These are phyloP conservation scores for Massarina eburnea DNA, from an alignment of 2,329 filamentous ascomycete species.

Conservation along the genomic window DNA sequence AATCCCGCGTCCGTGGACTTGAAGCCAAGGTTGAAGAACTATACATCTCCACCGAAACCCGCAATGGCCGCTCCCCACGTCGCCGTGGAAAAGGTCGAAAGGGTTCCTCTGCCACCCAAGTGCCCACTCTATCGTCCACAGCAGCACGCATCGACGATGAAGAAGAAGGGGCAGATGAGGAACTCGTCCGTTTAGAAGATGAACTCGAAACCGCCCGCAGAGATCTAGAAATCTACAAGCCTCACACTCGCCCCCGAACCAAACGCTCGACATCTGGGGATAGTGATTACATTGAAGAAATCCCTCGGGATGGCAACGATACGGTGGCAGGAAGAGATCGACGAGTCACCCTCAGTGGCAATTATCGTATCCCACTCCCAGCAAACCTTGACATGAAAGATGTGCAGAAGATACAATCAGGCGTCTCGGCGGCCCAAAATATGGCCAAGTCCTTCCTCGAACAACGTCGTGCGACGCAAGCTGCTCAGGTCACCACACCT, in stretches of 20 bases:
- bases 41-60: constrained; percentile 21
- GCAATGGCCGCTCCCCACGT: constrained; percentile 30
- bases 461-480: constrained; percentile 22
- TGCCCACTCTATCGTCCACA: constrained; percentile 19
- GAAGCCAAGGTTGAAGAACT: constrained; percentile 42
- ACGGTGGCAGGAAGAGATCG: constrained; percentile 14
- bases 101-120: constrained; percentile 20
- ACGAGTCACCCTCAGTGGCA: constrained; percentile 38
- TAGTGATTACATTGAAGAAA: constrained; percentile 30
- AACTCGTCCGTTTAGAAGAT: constrained; percentile 32
- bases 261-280: constrained; percentile 10
- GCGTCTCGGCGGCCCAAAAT: constrained; percentile 37
- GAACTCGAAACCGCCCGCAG: constrained; percentile 36
- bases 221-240: constrained; percentile 30
- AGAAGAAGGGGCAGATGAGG: constrained; percentile 35
- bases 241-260: constrained; percentile 7
- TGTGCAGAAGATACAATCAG: constrained; percentile 37
- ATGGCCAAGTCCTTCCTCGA: constrained; percentile 37
- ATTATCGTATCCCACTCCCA: constrained; percentile 41
- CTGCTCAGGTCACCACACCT: neutral
- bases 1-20: constrained; percentile 36
- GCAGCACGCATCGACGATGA: constrained; percentile 12
- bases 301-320: constrained; percentile 19
- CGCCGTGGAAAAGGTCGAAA: constrained; percentile 36
- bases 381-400: constrained; percentile 33